Percentiles rank a stretch among this genome's conserved stretches.
phyloP scores from a whole-genome alignment of 768 basidiomycete species.

The Peribolospora kevripleyi region DNA sequence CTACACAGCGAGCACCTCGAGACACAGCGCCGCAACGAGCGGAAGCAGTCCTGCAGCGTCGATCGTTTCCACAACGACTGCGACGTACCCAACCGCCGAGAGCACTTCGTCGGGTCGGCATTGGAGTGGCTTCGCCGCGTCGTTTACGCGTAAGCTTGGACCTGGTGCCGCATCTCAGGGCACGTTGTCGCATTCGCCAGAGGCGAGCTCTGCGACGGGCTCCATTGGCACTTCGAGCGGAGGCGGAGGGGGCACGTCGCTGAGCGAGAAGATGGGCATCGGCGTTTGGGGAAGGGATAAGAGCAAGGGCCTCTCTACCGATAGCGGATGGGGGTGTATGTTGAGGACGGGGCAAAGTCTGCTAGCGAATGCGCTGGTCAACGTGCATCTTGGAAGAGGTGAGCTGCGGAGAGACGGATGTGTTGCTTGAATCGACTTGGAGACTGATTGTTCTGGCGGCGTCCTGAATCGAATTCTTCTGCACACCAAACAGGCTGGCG shows the following conservation, averaged over 20 bases:
- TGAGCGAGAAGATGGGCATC: background rate
- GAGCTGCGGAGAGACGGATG: constrained; percentile 11
- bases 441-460: background rate
- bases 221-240: constrained; percentile 5
- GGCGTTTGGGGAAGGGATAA: constrained; percentile 19
- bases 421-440: background rate
- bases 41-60: constrained; percentile 36
- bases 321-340: constrained; percentile 85
- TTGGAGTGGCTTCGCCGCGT: no score
- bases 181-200: no score
- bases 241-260: background rate
- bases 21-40: constrained; percentile 19
- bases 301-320: constrained; percentile 59
- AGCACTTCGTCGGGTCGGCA: no score
- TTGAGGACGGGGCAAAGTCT: constrained; percentile 62
- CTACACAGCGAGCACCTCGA: constrained; percentile 5
- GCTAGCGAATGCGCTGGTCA: constrained; percentile 52
- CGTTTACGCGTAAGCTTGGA: no score
- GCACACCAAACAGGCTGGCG: background rate
- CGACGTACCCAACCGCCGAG: background rate
- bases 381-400: constrained; percentile 54
- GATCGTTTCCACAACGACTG: background rate
- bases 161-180: no score
- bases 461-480: background rate
- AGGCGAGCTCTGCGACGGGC: constrained; percentile 8